Evolutionary conservation across 352 stramenopile genomes (phyloP).

Genomic region (Globisporangium parvum): DNA sequence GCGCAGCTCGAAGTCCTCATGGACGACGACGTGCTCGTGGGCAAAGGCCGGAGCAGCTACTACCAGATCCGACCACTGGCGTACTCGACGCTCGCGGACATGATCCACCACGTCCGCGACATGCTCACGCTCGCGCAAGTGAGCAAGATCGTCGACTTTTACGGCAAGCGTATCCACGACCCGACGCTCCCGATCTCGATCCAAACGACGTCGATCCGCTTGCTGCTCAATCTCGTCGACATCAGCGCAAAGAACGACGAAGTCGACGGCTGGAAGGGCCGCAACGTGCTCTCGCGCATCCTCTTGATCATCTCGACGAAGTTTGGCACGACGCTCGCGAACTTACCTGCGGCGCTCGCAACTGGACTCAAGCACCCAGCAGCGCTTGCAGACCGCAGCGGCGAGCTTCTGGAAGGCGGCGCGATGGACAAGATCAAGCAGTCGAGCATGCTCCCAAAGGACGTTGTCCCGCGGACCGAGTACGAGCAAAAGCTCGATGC

Average conservation of each 20-base stretch:
- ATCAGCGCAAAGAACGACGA: slow-evolving; percentile 95
- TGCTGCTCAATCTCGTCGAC: slow-evolving; percentile 96
- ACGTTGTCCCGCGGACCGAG: slow-evolving; percentile 34
- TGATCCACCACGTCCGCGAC: slow-evolving; percentile 96
- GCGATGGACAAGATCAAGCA: slow-evolving; percentile 88
- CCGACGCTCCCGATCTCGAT: slow-evolving; percentile 92
- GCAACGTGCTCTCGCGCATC: slow-evolving; percentile 88
- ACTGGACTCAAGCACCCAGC: slow-evolving; percentile 34
- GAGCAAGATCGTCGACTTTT: slow-evolving; percentile 92
- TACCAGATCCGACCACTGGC: slow-evolving; percentile 92
- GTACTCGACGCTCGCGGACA: slow-evolving; percentile 96
- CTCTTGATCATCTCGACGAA: slow-evolving; percentile 93
- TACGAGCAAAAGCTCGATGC: slow-evolving; percentile 76
- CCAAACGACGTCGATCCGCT: slow-evolving; percentile 93
- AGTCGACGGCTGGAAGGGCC: slow-evolving; percentile 77
- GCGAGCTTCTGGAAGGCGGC: slow-evolving; percentile 73
- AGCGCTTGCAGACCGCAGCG: slow-evolving; percentile 26
- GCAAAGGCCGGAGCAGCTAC: slow-evolving; percentile 73
- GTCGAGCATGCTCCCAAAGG: slow-evolving; percentile 66
- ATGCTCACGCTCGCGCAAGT: slow-evolving; percentile 94
- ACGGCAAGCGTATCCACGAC: slow-evolving; percentile 91
- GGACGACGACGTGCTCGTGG: slow-evolving; percentile 93
- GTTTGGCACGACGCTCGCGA: slow-evolving; percentile 86
- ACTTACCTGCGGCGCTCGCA: slow-evolving; percentile 58
- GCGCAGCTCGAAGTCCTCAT: slow-evolving; percentile 93